A percentile compares a stretch with the other conserved stretches of the same genome.
These are phyloP conservation scores for Geotrichum candidum DNA, from an alignment of 1,139 yeast species.

Conservation along the genomic window DNA sequence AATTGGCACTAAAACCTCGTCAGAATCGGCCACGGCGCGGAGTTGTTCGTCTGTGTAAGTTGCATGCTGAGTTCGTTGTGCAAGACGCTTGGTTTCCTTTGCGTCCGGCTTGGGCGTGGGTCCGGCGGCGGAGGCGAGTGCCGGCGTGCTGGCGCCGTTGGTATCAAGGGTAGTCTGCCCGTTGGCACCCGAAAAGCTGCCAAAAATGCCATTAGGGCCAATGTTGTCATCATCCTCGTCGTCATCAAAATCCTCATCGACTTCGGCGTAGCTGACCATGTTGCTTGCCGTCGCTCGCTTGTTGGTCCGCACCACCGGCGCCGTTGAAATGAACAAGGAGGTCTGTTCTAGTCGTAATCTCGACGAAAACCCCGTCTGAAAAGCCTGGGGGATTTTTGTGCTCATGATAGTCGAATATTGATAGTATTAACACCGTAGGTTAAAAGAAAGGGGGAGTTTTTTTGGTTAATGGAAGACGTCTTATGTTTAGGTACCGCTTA, in stretches of 20 bases:
- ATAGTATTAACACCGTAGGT: not conserved
- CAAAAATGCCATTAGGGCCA: slow-evolving; percentile 6
- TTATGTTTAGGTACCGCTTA: not conserved
- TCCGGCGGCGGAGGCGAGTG: slow-evolving; percentile 1
- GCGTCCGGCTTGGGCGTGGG: slow-evolving; percentile 5
- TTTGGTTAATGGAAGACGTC: too few relatives aligned
- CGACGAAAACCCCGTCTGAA: slow-evolving; percentile 62
- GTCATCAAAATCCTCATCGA: slow-evolving; percentile 67
- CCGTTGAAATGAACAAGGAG: slow-evolving; percentile 60
- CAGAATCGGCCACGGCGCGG: slow-evolving; percentile 34
- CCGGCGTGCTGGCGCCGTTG: slow-evolving; percentile 1
- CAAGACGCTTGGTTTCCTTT: slow-evolving; percentile 29
- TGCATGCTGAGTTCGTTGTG: slow-evolving; percentile 31
- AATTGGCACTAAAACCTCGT: slow-evolving; percentile 63
- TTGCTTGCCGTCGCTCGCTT: slow-evolving; percentile 56
- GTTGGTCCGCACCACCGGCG: slow-evolving; percentile 70
- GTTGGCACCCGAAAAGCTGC: not conserved
- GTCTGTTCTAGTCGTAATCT: slow-evolving; percentile 61
- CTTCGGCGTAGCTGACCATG: slow-evolving; percentile 78
- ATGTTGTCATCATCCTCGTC: slow-evolving; percentile 47
- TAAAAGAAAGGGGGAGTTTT: too few relatives aligned
- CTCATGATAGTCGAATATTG: not conserved
- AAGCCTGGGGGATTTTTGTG: slow-evolving; percentile 54
- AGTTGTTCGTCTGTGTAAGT: slow-evolving; percentile 34
- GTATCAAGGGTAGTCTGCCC: not conserved